phyloP scores from a whole-genome alignment of 768 basidiomycete species.

The Boletus bicolor region DNA sequence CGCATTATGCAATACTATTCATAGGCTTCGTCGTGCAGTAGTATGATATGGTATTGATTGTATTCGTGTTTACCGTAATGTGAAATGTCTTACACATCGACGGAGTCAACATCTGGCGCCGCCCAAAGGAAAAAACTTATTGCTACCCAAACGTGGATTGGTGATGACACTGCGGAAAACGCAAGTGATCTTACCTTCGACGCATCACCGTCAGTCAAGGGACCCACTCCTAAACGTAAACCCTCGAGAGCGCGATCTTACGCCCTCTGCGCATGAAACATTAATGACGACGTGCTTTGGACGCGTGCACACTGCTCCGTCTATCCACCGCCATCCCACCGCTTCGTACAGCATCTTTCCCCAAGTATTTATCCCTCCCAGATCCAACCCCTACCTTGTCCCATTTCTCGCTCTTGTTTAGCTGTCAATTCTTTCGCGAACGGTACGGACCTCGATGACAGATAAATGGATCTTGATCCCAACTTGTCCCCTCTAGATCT shows the following conservation, averaged over 20 bases:
- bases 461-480: neutral
- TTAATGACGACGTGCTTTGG: neutral
- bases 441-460: slow-evolving; percentile 9
- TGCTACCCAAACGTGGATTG: too few species aligned
- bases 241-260: too few species aligned
- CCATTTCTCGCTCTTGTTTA: neutral
- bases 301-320: neutral
- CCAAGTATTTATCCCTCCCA: neutral
- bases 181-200: neutral
- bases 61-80: too few species aligned
- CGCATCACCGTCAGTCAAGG: neutral
- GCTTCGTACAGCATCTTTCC: neutral
- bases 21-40: too few species aligned
- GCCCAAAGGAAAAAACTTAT: too few species aligned
- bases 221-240: neutral
- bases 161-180: neutral
- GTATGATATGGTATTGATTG: too few species aligned
- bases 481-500: neutral
- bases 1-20: too few species aligned
- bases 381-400: neutral
- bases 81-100: too few species aligned
- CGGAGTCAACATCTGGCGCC: too few species aligned
- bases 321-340: neutral
- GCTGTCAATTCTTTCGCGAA: neutral
- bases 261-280: neutral